These are phyloP conservation scores for Lactarius tabidus DNA, from an alignment of 768 basidiomycete species.

Conservation along the genomic window DNA sequence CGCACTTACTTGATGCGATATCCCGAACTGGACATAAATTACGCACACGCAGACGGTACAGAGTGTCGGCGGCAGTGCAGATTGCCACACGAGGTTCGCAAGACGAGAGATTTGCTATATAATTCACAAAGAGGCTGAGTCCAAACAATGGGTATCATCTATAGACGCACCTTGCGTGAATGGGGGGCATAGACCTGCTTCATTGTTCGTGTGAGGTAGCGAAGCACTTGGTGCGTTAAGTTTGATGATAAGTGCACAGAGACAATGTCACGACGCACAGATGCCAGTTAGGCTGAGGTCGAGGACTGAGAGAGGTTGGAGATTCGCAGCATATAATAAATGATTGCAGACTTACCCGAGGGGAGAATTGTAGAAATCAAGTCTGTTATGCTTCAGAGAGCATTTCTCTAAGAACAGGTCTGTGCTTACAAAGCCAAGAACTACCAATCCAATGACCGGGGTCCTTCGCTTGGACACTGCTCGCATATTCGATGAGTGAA, in stretches of 20 bases:
- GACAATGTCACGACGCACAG: not conserved
- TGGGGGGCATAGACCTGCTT: not conserved
- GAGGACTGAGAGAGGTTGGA: not conserved
- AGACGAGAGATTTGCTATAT: no score
- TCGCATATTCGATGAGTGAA: not conserved
- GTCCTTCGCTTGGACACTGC: no score
- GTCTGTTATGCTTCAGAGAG: not conserved
- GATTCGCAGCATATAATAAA: not conserved
- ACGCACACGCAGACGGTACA: no score
- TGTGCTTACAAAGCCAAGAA: not conserved
- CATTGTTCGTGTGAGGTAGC: not conserved
- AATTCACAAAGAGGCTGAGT: no score
- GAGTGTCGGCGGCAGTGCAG: no score
- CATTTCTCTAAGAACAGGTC: not conserved
- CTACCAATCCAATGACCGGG: not conserved
- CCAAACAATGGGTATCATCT: not conserved
- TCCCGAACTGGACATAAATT: no score
- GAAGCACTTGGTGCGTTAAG: not conserved
- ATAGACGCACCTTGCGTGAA: not conserved
- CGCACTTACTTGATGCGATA: no score
- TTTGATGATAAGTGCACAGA: not conserved
- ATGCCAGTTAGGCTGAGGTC: not conserved
- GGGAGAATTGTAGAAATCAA: not conserved
- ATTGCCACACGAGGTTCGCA: no score
- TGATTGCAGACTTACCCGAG: not conserved